Base-by-base conservation (phyloP, 495 filamentous ascomycete species). In the Apiosordaria backusii region DNA sequence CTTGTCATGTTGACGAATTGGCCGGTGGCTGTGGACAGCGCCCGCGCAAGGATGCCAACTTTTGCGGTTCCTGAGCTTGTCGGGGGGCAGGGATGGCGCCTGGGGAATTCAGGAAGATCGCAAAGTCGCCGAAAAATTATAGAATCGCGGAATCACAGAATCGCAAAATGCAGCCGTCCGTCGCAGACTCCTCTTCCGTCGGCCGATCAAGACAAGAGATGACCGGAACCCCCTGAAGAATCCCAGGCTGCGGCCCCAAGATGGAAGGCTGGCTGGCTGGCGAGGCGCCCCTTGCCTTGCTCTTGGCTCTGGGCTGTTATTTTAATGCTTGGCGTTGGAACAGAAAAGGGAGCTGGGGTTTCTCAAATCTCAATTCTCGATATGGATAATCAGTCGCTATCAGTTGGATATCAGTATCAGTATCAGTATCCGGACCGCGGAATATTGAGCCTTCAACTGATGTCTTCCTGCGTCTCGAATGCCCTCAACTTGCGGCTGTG, bases 1-100 rank as follows among this genome's bases (percentile, higher is more conserved):
- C 90, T 86, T 70, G 89, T 86, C 90, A 92, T 92, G 70, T 45
- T 45, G 35, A 67, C 80, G 80, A 69, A 68, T 64, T 55, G 63
- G 60, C 64, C 53, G 50, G 63, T 45, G 63, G 57, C 21, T 60
- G 72, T 67, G 67, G 66, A 57, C 62, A 68, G 45, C 66, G 25
- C 65, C 67, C 68, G 4, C 53, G 68, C 68, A 55, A 63, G 54
- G 40, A 50, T 63, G 35, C 50, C 60, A 62, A 66, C 52, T 55
- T 60, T 59, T 57, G 45, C 62, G 29, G 50, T 40, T 27, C 59
- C 26, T 27, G 59, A 61, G 25, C n/a, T 29, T 55, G 52, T 62
- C 60, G 24, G 55, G 25, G 53, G 9, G 4, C 19, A 40, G 24
- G 58, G 24, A n/a, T 57, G 26, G 35, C 57, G 21, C 27, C 27